A percentile compares a stretch with the other conserved stretches of the same genome.
These are phyloP conservation scores for Pseudomonodictys pantanalensis DNA, from an alignment of 495 filamentous ascomycete genomes.

Conservation along the genomic window DNA sequence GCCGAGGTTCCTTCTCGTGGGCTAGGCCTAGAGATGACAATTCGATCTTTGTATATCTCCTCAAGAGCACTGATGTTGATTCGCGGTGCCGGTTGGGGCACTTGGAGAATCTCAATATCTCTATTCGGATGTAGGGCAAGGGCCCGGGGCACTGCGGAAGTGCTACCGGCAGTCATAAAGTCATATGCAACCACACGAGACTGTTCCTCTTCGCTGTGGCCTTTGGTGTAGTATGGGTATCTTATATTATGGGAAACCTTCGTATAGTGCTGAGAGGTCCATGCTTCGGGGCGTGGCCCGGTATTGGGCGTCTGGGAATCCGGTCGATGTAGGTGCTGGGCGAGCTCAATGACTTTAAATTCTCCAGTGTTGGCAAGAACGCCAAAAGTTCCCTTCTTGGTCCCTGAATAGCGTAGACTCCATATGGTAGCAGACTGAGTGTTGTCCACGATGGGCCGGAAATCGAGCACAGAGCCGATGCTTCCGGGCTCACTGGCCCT, in stretches of 20 bases:
- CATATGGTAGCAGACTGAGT: constrained; percentile 58
- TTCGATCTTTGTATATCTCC: constrained; percentile 29
- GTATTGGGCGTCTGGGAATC: not conserved
- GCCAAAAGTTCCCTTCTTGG: constrained; percentile 68
- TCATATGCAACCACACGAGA: constrained; percentile 82
- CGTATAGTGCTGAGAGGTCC: constrained; percentile 50
- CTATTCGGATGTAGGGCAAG: constrained; percentile 68
- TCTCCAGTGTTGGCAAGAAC: constrained; percentile 76
- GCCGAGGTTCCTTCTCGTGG: constrained; percentile 23
- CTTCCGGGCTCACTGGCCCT: constrained; percentile 44
- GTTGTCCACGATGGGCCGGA: constrained; percentile 62
- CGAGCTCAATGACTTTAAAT: constrained; percentile 58
- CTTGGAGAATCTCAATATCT: constrained; percentile 58
- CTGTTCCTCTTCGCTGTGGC: constrained; percentile 51
- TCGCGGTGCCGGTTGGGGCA: constrained; percentile 39
- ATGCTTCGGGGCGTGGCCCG: constrained; percentile 38
- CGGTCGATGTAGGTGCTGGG: constrained; percentile 28
- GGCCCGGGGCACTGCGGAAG: constrained; percentile 59
- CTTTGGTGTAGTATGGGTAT: constrained; percentile 46
- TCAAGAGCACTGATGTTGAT: constrained; percentile 33
- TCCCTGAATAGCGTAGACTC: constrained; percentile 75
- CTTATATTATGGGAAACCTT: constrained; percentile 53
- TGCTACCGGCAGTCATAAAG: constrained; percentile 65
- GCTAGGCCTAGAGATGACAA: constrained; percentile 23
- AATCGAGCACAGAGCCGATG: constrained; percentile 58